Conservation (phyloP, 1,139 yeast genomes). For the Candida sp. region DNA sequence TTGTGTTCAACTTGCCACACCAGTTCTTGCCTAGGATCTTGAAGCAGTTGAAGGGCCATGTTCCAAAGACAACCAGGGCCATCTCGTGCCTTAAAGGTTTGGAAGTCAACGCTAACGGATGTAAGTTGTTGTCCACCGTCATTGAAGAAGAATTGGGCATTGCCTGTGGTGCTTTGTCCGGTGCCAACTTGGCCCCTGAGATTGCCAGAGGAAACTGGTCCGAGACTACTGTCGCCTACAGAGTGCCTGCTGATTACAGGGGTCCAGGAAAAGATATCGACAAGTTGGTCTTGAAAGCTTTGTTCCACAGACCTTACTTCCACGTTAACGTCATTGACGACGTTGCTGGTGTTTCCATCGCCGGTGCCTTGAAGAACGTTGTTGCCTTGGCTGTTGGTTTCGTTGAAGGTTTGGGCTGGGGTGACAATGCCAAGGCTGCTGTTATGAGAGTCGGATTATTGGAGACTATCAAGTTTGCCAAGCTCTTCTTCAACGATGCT, state of each 20-base stretch:
- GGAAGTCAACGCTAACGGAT: conserved; percentile 80
- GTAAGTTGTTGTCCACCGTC: conserved; percentile 75
- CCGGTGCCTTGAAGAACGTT: conserved; percentile 95
- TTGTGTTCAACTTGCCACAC: conserved; percentile 93
- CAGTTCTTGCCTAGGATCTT: conserved; percentile 83
- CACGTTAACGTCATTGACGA: conserved; percentile 90
- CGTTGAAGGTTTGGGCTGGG: conserved; percentile 98
- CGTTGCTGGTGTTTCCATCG: conserved; percentile 92
- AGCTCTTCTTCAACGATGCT: conserved; percentile 55
- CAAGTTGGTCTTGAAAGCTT: conserved; percentile 64
- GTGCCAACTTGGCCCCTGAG: conserved; percentile 95
- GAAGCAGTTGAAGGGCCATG: conserved; percentile 75
- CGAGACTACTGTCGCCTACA: conserved; percentile 94
- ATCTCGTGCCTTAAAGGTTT: conserved; percentile 94
- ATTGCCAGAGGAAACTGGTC: conserved; percentile 94
- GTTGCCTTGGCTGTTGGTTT: conserved; percentile 95
- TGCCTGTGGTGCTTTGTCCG: conserved; percentile 93
- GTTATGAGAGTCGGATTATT: conserved; percentile 92
- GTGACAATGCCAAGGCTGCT: conserved; percentile 97
- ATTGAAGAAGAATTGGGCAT: conserved; percentile 80
- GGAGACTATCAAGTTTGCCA: conserved; percentile 74
- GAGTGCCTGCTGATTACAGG: conserved; percentile 66
- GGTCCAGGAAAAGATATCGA: conserved; percentile 81
- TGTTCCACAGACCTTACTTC: conserved; percentile 96
- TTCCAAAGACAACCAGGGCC: conserved; percentile 74